Conservation (phyloP, 352 stramenopile species). For the Phytopythium ostracodes region DNA sequence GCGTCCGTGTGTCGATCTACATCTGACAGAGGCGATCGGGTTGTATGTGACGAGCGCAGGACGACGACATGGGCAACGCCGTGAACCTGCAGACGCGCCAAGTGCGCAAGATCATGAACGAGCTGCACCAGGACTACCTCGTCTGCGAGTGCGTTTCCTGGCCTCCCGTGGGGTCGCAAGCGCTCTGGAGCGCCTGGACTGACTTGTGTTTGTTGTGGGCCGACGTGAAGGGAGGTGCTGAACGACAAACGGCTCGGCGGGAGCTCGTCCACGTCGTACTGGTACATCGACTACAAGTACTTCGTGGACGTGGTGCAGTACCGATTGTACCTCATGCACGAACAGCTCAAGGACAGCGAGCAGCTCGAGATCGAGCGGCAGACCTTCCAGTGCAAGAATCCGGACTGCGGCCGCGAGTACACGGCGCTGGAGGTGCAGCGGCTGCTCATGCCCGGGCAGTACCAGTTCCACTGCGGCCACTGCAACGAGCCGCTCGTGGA, state of each 20-base stretch:
- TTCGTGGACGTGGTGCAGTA: conserved; percentile 89
- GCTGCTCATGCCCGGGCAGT: conserved; percentile 79
- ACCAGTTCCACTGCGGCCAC: conserved; percentile 82
- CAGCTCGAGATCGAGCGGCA: conserved; percentile 85
- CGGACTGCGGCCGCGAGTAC: conserved; percentile 84
- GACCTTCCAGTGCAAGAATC: conserved; percentile 84
- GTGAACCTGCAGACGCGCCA: conserved; percentile 87
- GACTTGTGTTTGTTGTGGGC: neutral
- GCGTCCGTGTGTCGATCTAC: neutral
- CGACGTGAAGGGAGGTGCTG: conserved; percentile 60
- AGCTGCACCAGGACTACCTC: conserved; percentile 81
- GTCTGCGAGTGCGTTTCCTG: conserved; percentile 66
- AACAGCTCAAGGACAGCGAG: conserved; percentile 83
- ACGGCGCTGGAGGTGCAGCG: conserved; percentile 81
- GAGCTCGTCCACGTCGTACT: conserved; percentile 87
- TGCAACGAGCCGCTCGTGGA: conserved; percentile 84
- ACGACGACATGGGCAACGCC: conserved; percentile 85
- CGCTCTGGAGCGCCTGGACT: too few relatives aligned
- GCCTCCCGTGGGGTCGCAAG: too few relatives aligned
- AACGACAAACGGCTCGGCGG: conserved; percentile 83
- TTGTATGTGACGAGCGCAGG: conserved; percentile 23
- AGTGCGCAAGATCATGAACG: conserved; percentile 88
- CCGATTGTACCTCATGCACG: conserved; percentile 84
- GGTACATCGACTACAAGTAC: conserved; percentile 92
- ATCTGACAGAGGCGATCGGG: neutral